Evolutionary conservation across 2,329 filamentous ascomycete species (phyloP).

Genomic region (Pseudogymnoascus sp.): DNA sequence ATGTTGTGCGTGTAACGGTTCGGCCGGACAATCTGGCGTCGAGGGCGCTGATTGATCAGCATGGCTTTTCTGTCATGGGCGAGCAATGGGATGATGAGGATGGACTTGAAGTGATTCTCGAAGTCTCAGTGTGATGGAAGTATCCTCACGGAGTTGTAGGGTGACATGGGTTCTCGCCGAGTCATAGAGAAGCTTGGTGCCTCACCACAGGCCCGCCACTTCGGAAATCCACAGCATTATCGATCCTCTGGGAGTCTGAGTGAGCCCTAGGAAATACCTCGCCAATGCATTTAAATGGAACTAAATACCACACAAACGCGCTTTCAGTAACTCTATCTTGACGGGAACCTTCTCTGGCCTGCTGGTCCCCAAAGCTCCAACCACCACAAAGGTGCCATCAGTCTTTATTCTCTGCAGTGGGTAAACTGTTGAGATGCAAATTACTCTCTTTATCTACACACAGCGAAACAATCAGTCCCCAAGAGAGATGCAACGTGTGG

Average conservation of each 20-base stretch:
- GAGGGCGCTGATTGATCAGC: not conserved
- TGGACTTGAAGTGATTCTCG: conserved; percentile 69
- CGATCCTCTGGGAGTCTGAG: not conserved
- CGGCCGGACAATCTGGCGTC: not conserved
- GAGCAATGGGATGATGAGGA: conserved; percentile 58
- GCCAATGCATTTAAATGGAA: not conserved
- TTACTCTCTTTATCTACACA: not conserved
- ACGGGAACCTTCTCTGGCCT: not conserved
- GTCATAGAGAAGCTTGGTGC: not conserved
- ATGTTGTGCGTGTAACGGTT: not conserved
- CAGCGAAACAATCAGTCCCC: not conserved
- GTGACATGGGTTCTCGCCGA: not conserved
- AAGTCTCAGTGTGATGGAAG: conserved; percentile 25
- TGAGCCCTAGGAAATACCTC: not conserved
- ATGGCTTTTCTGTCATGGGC: not conserved
- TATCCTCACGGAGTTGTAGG: not conserved
- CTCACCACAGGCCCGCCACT: not conserved
- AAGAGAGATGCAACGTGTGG: not conserved
- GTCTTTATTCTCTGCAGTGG: not conserved
- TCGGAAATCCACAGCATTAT: not conserved
- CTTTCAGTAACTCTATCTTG: not conserved
- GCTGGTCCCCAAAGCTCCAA: not conserved
- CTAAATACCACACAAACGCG: not conserved
- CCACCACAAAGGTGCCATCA: not conserved
- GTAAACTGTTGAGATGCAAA: not conserved